phyloP scores from a whole-genome alignment of 73 alveolate genomes.

The Blepharisma stoltei region DNA sequence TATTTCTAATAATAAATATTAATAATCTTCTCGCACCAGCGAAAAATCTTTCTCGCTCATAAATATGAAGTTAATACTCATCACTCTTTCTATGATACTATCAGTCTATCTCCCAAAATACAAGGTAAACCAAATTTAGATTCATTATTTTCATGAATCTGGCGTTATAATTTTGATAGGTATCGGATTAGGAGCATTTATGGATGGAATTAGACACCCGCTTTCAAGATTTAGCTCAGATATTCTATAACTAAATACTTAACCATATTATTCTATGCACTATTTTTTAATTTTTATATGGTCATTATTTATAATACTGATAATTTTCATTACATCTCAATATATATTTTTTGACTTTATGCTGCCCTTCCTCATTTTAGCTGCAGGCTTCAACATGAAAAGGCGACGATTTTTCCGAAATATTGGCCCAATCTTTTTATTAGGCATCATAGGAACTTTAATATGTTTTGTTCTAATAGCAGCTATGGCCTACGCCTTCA shows the following conservation, averaged over 20 bases:
- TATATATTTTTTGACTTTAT: slow-evolving; percentile 81
- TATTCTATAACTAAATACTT: too few relatives aligned
- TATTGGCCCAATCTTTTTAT: slow-evolving; percentile 65
- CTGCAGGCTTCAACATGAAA: slow-evolving; percentile 81
- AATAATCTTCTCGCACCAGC: too few relatives aligned
- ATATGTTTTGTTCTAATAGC: slow-evolving; percentile 69
- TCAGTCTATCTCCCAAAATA: too few relatives aligned
- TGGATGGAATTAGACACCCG: not conserved
- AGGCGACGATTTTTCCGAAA: slow-evolving; percentile 73
- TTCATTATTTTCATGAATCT: slow-evolving; percentile 16
- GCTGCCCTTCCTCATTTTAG: slow-evolving; percentile 78
- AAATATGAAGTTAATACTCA: too few relatives aligned
- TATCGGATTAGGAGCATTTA: not conserved
- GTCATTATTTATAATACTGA: too few relatives aligned
- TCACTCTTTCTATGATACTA: too few relatives aligned
- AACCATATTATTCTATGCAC: too few relatives aligned
- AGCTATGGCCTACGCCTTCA: slow-evolving; percentile 58
- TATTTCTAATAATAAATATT: too few relatives aligned
- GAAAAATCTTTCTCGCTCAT: too few relatives aligned
- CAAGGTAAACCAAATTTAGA: too few relatives aligned
- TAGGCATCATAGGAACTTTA: slow-evolving; percentile 80
- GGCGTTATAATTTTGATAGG: slow-evolving; percentile 10
- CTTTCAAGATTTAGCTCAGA: not conserved
- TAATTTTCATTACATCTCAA: too few relatives aligned
- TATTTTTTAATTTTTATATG: too few relatives aligned